Evolutionary conservation across 371 early-diverging fungal genomes (phyloP).

Genomic region (Mucor saturninus): DNA sequence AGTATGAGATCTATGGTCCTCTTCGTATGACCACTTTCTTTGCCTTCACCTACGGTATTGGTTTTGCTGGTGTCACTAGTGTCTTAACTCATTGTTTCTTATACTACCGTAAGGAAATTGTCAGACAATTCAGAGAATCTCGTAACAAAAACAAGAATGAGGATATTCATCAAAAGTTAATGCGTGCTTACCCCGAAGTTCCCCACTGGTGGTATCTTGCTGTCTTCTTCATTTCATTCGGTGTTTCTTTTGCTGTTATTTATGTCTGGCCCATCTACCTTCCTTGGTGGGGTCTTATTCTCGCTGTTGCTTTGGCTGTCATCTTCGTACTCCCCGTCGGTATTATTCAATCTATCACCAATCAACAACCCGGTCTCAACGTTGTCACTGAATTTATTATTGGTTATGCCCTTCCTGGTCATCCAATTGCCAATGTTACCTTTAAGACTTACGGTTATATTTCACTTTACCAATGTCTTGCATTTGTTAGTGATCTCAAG

Average conservation of each 20-base stretch:
- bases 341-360: slow-evolving; percentile 75
- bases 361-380: slow-evolving; percentile 73
- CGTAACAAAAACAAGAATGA: slow-evolving; percentile 53
- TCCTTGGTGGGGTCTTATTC: slow-evolving; percentile 73
- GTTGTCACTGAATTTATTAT: slow-evolving; percentile 75
- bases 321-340: slow-evolving; percentile 82
- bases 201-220: slow-evolving; percentile 76
- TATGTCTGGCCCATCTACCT: slow-evolving; percentile 58
- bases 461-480: slow-evolving; percentile 61
- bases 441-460: slow-evolving; percentile 75
- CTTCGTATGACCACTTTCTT: slow-evolving; percentile 69
- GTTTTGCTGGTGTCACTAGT: slow-evolving; percentile 70
- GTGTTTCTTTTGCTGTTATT: slow-evolving; percentile 57
- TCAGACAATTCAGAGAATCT: slow-evolving; percentile 57
- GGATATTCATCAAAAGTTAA: slow-evolving; percentile 73
- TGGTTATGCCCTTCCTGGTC: slow-evolving; percentile 67
- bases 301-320: slow-evolving; percentile 64
- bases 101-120: slow-evolving; percentile 69
- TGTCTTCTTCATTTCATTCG: slow-evolving; percentile 52
- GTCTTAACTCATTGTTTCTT: slow-evolving; percentile 66
- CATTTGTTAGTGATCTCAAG: slow-evolving; percentile 68
- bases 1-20: slow-evolving; percentile 71
- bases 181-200: slow-evolving; percentile 75
- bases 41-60: slow-evolving; percentile 64
- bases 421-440: slow-evolving; percentile 66